Evolutionary conservation across 371 early-diverging fungal genomes (phyloP), one percentile per base, ranked within the genome.

Genomic region (Mucor plumbeus): DNA sequence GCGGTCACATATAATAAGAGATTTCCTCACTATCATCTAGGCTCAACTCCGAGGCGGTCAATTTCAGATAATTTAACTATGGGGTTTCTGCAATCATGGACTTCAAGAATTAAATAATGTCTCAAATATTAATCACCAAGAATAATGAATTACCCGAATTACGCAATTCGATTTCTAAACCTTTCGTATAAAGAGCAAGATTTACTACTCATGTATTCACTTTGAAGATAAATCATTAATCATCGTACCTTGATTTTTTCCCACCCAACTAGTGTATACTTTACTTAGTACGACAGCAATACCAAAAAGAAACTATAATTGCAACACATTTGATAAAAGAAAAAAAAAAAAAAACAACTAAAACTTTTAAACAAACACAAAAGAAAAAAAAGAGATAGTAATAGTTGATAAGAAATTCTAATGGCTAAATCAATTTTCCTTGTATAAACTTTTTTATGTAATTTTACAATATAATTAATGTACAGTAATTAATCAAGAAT

Each of bases 211-310:
- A 44, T 6, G 17, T 17, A 43, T 26, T 44, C 17, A 44, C 44
- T 17, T 17, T 15, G 7, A 44, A 44, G 5, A 17, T 17, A 21
- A 7, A 21, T 26, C 26, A 50, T 50, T 50, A 50, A 50, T 50
- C 50, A 50, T 50, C 50, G 19, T 50, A 50, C 50, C 50, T 50
- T 50, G 50, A 8, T 50, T 50, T 50, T 44, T 50, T 50, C 50
- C 50, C 50, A 50, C 50, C 50, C 44, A 44, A 44, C 15, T 44
- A 7, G 44, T n/a, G 1, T n/a, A 6, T 44, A 26, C n/a, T 7
- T 8, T 44, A n/a, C 10, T 44, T 44, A 17, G 50, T 50, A 26
- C 50, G 17, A 50, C 50, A 50, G 21, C 26, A 50, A 50, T 26
- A 21, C 50, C 50, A 50, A 50, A 8, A 26, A 9, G 9, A 21